Conservation (phyloP, 2,329 filamentous ascomycete species). For the Aspergillus oerlinghausenensis region DNA sequence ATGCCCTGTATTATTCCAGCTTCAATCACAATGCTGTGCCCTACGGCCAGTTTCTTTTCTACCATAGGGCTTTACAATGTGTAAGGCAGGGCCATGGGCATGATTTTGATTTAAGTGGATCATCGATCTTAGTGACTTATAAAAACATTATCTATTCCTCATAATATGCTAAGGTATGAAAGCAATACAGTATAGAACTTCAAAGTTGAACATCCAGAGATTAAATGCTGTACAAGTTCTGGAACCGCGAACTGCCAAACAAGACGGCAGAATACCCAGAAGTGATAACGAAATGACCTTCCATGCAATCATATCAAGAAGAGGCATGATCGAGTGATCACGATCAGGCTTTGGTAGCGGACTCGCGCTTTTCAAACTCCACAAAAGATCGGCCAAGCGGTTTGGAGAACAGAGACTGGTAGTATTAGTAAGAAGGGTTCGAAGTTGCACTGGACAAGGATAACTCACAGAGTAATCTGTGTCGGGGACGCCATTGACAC, state of each 20-base stretch:
- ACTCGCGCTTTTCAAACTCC: conserved; percentile 59
- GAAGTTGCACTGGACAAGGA: neutral
- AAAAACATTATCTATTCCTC: neutral
- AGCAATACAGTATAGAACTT: neutral
- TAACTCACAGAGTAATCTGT: conserved; percentile 55
- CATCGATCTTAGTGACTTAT: neutral
- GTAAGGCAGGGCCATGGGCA: neutral
- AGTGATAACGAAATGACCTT: neutral
- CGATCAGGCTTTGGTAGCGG: conserved; percentile 22
- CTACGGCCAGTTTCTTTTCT: neutral
- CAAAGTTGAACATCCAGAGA: neutral
- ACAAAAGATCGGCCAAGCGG: conserved; percentile 68
- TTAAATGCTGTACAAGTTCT: neutral
- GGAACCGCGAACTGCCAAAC: neutral
- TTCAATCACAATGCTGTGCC: conserved; percentile 12
- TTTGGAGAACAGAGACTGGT: conserved; percentile 62
- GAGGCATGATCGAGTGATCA: neutral
- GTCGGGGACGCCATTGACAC: conserved; percentile 28
- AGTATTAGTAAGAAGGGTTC: neutral
- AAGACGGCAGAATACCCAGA: neutral
- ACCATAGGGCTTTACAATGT: neutral
- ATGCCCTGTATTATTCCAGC: neutral
- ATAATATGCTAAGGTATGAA: neutral
- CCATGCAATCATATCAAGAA: neutral
- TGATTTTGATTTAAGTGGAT: neutral